Evolutionary conservation across 2,329 filamentous ascomycete species (phyloP), one percentile per base, ranked within the genome.

Genomic region (Chaetomiaceae sp.): DNA sequence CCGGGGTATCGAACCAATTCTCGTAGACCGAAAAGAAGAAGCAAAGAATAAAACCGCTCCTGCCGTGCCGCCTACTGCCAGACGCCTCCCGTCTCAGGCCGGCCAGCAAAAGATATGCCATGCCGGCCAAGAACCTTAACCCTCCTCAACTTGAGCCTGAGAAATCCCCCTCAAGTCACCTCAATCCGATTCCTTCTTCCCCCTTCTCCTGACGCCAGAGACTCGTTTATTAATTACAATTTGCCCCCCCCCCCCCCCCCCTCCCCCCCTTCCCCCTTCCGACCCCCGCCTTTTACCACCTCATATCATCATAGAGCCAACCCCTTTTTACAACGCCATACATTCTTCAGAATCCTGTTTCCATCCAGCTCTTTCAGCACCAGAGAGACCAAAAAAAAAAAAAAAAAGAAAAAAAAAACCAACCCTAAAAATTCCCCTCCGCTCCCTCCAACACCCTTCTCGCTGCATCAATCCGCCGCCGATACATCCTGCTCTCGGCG

Each of bases 401-500:
- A 27, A 27, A 27, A 27, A 27, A 27, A 27, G 25, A 27, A 27
- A 27, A 14, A 47, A 40, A 16, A 42, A 34, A 36, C n/a, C 14
- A 20, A 20, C n/a, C 14, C 27, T 13, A 34, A 32, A 27, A 30
- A 33, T n/a, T 30, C 11, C 6, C 30, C 4, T 84, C 78, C 54
- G 84, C 72, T 5, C 88, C 89, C 60, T 92, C 88, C 27, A 95
- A 73, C 3, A 89, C 79, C 48, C 81, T 77, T 55, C 84, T 82
- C 5, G 90, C 90, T 48, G 83, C 81, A 60, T 95, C 89, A 46
- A 96, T 77, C 60, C 87, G 78, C 58, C 86, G 75, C 55, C 89
- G 76, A 67, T 87, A 83, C 54, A 85, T 75, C 50, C 84, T 76
- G 45, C 77, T 79, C 60, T 88, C 80, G 56, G 80, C 70, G 61